Conservation (phyloP, 495 filamentous ascomycete species). For the Aspergillus bertholletiae region DNA sequence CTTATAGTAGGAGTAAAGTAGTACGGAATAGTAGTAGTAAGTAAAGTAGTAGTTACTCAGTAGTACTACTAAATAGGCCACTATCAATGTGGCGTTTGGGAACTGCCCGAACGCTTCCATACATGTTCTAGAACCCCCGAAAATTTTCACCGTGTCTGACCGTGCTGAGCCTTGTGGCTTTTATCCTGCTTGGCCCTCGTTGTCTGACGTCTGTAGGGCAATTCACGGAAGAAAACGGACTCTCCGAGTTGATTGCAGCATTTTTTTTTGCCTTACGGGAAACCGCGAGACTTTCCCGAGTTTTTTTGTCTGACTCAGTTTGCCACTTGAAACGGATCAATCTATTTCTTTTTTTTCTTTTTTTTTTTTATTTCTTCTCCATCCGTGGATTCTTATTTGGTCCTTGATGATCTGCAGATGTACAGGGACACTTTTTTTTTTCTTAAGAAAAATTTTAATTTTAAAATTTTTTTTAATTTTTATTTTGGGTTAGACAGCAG, state of each 20-base stretch:
- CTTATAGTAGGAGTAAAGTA: not conserved
- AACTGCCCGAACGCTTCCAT: constrained; percentile 7
- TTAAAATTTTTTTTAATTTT: no score
- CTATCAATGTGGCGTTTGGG: not conserved
- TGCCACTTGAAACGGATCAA: not conserved
- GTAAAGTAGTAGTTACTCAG: not conserved
- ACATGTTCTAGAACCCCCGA: constrained; percentile 12
- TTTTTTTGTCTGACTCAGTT: not conserved
- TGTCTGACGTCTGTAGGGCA: not conserved
- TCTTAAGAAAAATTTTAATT: no score
- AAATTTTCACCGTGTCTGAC: constrained; percentile 5
- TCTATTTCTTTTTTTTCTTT: not conserved
- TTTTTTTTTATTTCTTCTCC: not conserved
- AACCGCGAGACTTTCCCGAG: not conserved
- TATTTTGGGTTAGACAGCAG: not conserved
- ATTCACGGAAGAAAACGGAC: not conserved
- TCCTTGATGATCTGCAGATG: constrained; percentile 8
- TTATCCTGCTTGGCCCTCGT: not conserved
- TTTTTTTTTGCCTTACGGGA: not conserved
- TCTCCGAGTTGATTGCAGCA: not conserved
- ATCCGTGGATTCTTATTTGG: not conserved
- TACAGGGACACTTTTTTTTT: not conserved
- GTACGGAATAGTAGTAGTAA: not conserved
- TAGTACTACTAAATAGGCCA: not conserved
- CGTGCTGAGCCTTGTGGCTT: not conserved